Conservation (phyloP, 805 yeast species). For the Saturnispora dispora region DNA sequence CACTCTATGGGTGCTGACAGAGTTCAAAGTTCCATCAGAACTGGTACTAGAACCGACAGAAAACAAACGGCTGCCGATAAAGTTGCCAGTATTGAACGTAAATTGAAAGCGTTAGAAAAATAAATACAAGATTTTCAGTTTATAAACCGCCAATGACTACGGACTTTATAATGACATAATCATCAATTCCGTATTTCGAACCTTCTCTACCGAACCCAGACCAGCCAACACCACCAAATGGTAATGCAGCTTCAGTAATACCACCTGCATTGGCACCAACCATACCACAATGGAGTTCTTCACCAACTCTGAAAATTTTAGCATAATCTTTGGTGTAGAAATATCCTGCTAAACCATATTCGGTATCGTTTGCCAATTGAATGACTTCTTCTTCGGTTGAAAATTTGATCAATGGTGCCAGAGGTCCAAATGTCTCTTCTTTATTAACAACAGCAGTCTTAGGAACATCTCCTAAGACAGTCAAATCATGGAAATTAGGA, state of each 20-base stretch:
- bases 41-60: conserved; percentile 79
- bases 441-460: conserved; percentile 59
- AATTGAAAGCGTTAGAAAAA: conserved; percentile 26
- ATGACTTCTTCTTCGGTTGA: conserved; percentile 75
- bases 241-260: conserved; percentile 78
- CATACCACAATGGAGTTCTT: conserved; percentile 74
- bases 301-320: conserved; percentile 68
- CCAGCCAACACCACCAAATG: conserved; percentile 88
- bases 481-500: conserved; percentile 56
- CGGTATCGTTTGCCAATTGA: conserved; percentile 66
- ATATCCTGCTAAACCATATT: conserved; percentile 88
- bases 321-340: conserved; percentile 67
- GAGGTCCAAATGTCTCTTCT: conserved; percentile 89
- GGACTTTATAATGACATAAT: conserved; percentile 58
- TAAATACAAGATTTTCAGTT: conserved; percentile 1
- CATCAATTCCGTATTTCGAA: conserved; percentile 66
- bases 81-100: conserved; percentile 52
- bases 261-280: conserved; percentile 88
- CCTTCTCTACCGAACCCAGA: conserved; percentile 93
- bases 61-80: conserved; percentile 65
- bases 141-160: conserved; percentile 41
- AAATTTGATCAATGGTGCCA: conserved; percentile 76
- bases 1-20: conserved; percentile 68
- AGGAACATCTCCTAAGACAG: conserved; percentile 61
- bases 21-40: conserved; percentile 77